phyloP scores from a whole-genome alignment of 345 rosid genomes.

The Atalantia buxifolia region DNA sequence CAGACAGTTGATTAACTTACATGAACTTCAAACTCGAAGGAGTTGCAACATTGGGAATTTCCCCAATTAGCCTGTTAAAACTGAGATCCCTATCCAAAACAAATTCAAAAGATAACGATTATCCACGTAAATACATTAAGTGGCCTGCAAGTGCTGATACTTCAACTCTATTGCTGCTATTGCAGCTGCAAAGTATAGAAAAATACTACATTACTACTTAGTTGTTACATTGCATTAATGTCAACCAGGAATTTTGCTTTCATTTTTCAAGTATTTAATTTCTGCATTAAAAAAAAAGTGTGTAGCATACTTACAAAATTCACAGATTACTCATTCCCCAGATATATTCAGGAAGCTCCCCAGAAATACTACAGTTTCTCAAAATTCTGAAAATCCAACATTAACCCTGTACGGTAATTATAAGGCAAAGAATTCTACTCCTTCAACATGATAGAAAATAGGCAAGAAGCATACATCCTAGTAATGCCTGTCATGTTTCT shows the following conservation, averaged over 20 bases:
- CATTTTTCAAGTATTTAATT: neutral
- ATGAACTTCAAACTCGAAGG: neutral
- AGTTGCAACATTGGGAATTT: constrained; percentile 3
- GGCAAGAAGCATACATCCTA: constrained; percentile 15
- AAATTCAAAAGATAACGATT: neutral
- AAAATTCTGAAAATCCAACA: constrained; percentile 31
- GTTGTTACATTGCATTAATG: neutral
- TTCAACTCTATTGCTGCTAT: neutral
- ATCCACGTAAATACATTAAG: neutral
- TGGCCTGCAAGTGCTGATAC: neutral
- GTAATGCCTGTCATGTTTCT: constrained; percentile 9
- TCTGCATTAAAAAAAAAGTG: neutral
- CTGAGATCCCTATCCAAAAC: constrained; percentile 27
- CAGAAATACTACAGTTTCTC: constrained; percentile 41
- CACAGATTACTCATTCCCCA: constrained; percentile 26
- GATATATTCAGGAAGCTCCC: constrained; percentile 38
- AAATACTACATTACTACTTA: neutral
- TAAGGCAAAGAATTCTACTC: neutral
- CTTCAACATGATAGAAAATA: neutral
- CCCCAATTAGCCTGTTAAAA: constrained; percentile 25
- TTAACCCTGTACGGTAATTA: neutral
- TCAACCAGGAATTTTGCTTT: neutral
- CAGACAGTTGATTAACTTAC: constrained; percentile 17
- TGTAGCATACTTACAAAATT: constrained; percentile 32
- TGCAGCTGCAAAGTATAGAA: neutral